Percentiles rank a stretch among this genome's conserved stretches.
These are phyloP conservation scores for Sugiyamaella xylanicola DNA, from an alignment of 1,139 yeast genomes.

Conservation along the genomic window DNA sequence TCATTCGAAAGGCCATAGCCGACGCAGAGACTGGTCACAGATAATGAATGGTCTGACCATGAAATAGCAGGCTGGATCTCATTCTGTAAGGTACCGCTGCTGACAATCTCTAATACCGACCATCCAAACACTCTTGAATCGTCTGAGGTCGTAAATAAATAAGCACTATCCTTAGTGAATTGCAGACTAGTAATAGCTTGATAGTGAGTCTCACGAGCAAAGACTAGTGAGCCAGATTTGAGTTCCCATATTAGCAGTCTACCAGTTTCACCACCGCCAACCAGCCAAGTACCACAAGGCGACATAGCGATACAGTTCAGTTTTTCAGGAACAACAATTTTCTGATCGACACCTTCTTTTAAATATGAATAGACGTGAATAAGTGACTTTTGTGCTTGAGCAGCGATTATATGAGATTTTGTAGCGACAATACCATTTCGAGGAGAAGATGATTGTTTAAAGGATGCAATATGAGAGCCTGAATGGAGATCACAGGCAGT, in stretches of 20 bases:
- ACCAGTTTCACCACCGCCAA: slow-evolving; percentile 78
- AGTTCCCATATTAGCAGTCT: slow-evolving; percentile 84
- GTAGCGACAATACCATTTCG: slow-evolving; percentile 51
- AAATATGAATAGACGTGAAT: slow-evolving; percentile 73
- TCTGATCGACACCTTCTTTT: slow-evolving; percentile 80
- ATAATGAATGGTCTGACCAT: slow-evolving; percentile 74
- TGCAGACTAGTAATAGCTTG: slow-evolving; percentile 65
- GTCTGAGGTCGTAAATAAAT: slow-evolving; percentile 71
- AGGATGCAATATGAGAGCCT: slow-evolving; percentile 33
- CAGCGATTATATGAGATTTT: slow-evolving; percentile 57
- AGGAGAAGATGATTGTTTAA: slow-evolving; percentile 42
- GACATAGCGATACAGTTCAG: slow-evolving; percentile 59
- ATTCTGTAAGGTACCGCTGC: slow-evolving; percentile 41
- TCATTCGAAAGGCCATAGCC: slow-evolving; percentile 59
- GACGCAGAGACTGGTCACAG: slow-evolving; percentile 63
- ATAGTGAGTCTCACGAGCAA: slow-evolving; percentile 82
- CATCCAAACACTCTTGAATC: slow-evolving; percentile 83
- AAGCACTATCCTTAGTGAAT: slow-evolving; percentile 67
- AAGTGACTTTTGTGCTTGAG: slow-evolving; percentile 69
- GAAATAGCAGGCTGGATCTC: slow-evolving; percentile 49
- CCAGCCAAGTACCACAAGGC: slow-evolving; percentile 56
- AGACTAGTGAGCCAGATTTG: slow-evolving; percentile 70
- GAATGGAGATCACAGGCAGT: slow-evolving; percentile 34
- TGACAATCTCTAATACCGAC: slow-evolving; percentile 64
- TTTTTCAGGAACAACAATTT: slow-evolving; percentile 83